Evolutionary conservation across 139 green algal genomes (phyloP).

Genomic region (Chlorella sp.): DNA sequence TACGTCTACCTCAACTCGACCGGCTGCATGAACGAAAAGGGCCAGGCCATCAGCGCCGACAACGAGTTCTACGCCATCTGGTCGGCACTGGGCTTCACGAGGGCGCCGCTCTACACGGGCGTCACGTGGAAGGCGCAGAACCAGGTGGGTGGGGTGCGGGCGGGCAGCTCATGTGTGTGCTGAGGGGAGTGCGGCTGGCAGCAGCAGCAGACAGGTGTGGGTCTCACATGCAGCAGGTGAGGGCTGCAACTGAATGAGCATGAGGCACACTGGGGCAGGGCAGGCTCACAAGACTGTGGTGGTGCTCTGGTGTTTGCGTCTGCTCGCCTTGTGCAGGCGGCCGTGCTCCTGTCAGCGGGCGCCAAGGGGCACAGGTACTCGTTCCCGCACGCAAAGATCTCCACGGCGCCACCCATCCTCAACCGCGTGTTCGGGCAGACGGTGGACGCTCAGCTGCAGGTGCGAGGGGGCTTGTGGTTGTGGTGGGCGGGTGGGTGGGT

Average conservation of each 20-base stretch:
- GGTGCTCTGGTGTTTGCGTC: too few species aligned
- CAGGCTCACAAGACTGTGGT: too few species aligned
- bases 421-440: constrained; percentile 55
- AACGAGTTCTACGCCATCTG: constrained; percentile 67
- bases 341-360: constrained; percentile 46
- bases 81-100: constrained; percentile 55
- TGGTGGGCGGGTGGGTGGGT: background rate
- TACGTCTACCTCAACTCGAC: constrained; percentile 90
- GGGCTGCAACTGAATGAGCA: too few species aligned
- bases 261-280: too few species aligned
- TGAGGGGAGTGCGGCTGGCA: too few species aligned
- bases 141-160: constrained; percentile 16
- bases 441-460: constrained; percentile 54
- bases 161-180: too few species aligned
- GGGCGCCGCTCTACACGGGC: constrained; percentile 53
- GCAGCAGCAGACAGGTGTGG: too few species aligned
- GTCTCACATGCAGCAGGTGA: too few species aligned
- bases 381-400: constrained; percentile 57
- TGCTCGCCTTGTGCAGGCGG: constrained; percentile 19
- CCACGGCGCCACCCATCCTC: constrained; percentile 40
- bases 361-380: constrained; percentile 54
- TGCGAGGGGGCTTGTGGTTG: background rate
- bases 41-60: constrained; percentile 29
- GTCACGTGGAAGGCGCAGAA: constrained; percentile 61
- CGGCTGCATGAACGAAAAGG: constrained; percentile 60